phyloP scores from a whole-genome alignment of 78 protist genomes.

The Chrysochromulina parva region DNA sequence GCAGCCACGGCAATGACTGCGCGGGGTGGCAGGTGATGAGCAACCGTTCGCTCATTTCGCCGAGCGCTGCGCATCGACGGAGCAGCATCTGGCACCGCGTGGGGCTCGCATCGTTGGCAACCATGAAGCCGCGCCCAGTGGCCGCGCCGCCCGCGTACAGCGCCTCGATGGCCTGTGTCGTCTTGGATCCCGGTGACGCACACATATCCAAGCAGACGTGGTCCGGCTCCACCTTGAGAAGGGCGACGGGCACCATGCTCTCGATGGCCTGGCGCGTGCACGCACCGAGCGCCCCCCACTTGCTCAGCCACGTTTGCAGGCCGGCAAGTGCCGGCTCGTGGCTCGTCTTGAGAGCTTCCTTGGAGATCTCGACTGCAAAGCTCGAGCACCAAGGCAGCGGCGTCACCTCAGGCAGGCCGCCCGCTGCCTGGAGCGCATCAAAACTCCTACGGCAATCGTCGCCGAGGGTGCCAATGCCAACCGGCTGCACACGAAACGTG shows the following conservation, averaged over 20 bases:
- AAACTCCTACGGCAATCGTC: neutral
- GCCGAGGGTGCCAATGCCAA: neutral
- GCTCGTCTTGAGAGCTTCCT: neutral
- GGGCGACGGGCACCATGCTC: slow-evolving; percentile 39
- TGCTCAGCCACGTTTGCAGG: neutral
- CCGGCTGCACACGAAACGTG: neutral
- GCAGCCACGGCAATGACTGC: neutral
- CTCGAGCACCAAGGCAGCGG: neutral
- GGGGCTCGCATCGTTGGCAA: slow-evolving; percentile 19
- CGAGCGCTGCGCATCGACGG: slow-evolving; percentile 3
- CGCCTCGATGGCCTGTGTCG: slow-evolving; percentile 28
- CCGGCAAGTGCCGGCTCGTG: neutral
- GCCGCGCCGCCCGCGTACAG: neutral
- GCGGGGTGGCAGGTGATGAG: slow-evolving; percentile 34
- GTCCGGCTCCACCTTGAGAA: slow-evolving; percentile 15
- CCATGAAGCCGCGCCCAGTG: neutral
- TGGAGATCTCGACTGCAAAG: neutral
- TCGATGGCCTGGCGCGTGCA: slow-evolving; percentile 14
- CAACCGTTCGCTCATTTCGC: neutral
- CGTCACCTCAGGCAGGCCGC: neutral
- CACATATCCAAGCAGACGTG: slow-evolving; percentile 47
- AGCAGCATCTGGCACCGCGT: neutral
- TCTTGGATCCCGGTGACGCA: slow-evolving; percentile 55
- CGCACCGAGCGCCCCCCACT: neutral
- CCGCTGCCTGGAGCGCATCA: neutral